Evolutionary conservation across 2,329 filamentous ascomycete genomes (phyloP).

Genomic region (Trichoderma asperellum): DNA sequence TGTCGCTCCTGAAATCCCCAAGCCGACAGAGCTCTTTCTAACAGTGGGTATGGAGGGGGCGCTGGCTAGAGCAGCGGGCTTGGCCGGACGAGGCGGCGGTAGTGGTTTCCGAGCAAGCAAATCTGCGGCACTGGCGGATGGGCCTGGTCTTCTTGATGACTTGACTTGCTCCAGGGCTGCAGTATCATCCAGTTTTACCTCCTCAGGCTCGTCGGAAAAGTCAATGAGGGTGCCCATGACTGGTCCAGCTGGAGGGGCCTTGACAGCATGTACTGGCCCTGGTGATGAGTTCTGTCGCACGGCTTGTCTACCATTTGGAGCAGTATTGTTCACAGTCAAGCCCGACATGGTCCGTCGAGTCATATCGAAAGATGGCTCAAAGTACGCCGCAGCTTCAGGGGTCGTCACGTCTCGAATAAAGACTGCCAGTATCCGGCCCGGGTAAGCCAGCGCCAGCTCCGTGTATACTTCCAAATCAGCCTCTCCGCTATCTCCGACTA

Average conservation of each 20-base stretch:
- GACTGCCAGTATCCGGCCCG: constrained; percentile 79
- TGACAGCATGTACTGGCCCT: constrained; percentile 22
- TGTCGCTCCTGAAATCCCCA: constrained; percentile 25
- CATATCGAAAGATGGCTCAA: constrained; percentile 62
- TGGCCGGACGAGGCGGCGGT: constrained; percentile 60
- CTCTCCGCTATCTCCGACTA: constrained; percentile 95
- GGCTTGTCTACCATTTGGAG: constrained; percentile 27
- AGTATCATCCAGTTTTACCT: constrained; percentile 43
- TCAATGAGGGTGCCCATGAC: constrained; percentile 65
- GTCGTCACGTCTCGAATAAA: constrained; percentile 98
- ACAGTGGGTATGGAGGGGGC: constrained; percentile 41
- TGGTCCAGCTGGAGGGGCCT: constrained; percentile 40
- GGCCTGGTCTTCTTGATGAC: constrained; percentile 32
- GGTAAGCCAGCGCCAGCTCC: constrained; percentile 83
- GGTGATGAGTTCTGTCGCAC: constrained; percentile 38
- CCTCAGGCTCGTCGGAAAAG: constrained; percentile 57
- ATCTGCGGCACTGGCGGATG: constrained; percentile 38
- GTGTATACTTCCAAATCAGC: constrained; percentile 97
- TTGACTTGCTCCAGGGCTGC: constrained; percentile 39
- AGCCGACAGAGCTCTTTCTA: constrained; percentile 32
- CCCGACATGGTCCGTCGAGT: constrained; percentile 37
- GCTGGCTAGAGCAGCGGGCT: constrained; percentile 60
- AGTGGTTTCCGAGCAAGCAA: constrained; percentile 40
- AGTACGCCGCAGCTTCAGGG: constrained; percentile 70
- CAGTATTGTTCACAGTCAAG: constrained; percentile 34